Base-by-base conservation (phyloP, 352 stramenopile genomes). In the Phytophthora macrochlamydospora region DNA sequence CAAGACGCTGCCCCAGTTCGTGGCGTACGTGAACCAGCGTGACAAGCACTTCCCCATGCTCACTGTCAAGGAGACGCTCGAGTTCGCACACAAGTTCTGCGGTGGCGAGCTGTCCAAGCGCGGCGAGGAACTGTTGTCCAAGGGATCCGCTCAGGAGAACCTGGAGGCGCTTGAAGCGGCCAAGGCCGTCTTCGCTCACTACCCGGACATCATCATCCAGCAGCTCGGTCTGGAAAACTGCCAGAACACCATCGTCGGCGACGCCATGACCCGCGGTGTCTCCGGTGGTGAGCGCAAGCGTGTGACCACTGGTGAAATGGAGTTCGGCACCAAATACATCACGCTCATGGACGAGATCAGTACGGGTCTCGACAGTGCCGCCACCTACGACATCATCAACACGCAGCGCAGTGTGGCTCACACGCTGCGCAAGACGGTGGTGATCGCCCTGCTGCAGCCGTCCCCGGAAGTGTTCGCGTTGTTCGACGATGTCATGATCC, bases 321-420 rank as follows among this genome's bases (percentile, higher is more conserved):
- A 96, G 55, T 87, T 94, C 58, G 75, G 78, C 54, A 72, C 78
- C 49, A 83, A 87, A 65, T 87, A 81, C 55, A 76, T 97, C 30
- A 61, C 83, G 14, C 85, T 93, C 51, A 82, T 84, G 64, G 93
- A 98, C 68, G 85, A 96, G 76, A 97, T 98, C 64, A 94, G 79
- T 59, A 98, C 91, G 14, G 94, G 94, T 4, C 80, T 98, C 75
- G 49, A 90, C 92, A 64, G 65, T 91, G 43, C 69, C 90, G 14
- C 91, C 71, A 69, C 60, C 30, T 69, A 51, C 46, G 62, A 69
- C n/a, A 69, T 69, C 54, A 69, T 69, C 51, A 56, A 49, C 38
- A 69, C 50, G 42, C 65, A 73, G 30, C 65, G 65, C n/a, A 63
- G 59, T 29, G 43, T 73, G 5, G 65, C 65, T 2, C 54, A 69